Evolutionary conservation across 305 asterid species (phyloP), one percentile per base, ranked within the genome.

Genomic region (Fraxinus ornus): DNA sequence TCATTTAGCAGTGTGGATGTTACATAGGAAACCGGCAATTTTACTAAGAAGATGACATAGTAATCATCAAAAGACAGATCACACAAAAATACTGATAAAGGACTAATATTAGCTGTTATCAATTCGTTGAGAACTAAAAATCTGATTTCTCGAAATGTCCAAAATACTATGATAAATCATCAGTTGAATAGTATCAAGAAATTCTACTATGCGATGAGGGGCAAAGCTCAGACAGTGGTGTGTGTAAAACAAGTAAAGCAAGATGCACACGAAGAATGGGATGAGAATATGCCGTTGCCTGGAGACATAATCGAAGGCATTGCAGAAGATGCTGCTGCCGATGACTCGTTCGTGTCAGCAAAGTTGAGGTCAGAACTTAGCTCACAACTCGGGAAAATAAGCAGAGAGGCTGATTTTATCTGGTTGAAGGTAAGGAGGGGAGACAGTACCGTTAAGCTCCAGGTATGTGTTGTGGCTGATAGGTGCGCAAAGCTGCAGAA

Each of bases 361-460:
- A 91, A 84, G 75, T 88, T 85, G 7, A 85, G 86, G 77, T 85
- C 91, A 5, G 89, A 84, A 41, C 81, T 91, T 6, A 78, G 70
- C 75, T 66, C 70, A 1, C 85, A 74, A 9, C 88, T 91, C 0
- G 85, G 88, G 44, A 86, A 82, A 49, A 41, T 91, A 72, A 85
- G 84, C 75, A 82, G 87, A 3, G 82, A 79, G 77, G 70, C 86
- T 3, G 88, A 80, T 7, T 64, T 9, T 13, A 60, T 88, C 9
- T 88, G 91, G 94, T 36, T 91, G 77, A 91, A 89, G 82, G 92
- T 91, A 19, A 88, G 89, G 66, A 79, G 94, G 66, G 91, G 92
- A 10, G 90, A 82, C 15, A 79, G 84, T 32, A 68, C 77, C 10
- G 41, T 87, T 15, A 89, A 88, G 82, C 84, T 88, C n/a, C 85